A percentile compares a stretch with the other conserved stretches of the same genome.
These are phyloP conservation scores for Emergomyces pasteurianus DNA, from an alignment of 2,329 filamentous ascomycete genomes.

Conservation along the genomic window DNA sequence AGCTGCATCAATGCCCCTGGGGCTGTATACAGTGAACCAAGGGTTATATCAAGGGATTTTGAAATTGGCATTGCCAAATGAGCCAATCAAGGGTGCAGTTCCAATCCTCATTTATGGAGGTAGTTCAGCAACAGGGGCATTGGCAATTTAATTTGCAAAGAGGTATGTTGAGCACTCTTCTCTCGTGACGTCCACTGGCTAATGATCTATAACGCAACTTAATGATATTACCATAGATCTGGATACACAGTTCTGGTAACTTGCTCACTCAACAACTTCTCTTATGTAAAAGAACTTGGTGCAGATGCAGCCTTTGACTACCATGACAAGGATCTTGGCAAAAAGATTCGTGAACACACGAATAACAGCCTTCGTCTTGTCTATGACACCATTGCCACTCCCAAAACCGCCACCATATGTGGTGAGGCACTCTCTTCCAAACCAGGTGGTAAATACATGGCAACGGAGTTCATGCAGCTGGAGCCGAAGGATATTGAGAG, in stretches of 20 bases:
- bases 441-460: slow-evolving; percentile 20
- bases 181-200: too few relatives aligned
- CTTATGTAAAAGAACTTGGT: slow-evolving; percentile 22
- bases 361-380: slow-evolving; percentile 23
- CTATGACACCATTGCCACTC: slow-evolving; percentile 26
- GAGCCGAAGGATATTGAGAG: slow-evolving; percentile 22
- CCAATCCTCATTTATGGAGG: slow-evolving; percentile 31
- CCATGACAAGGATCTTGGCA: slow-evolving; percentile 15
- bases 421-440: slow-evolving; percentile 22
- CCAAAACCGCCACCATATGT: slow-evolving; percentile 20
- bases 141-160: slow-evolving; percentile 32
- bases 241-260: too few relatives aligned
- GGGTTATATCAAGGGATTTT: slow-evolving; percentile 24
- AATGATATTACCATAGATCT: too few relatives aligned
- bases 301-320: slow-evolving; percentile 29
- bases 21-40: slow-evolving; percentile 41
- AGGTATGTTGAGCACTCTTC: too few relatives aligned
- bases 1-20: slow-evolving; percentile 43
- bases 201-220: too few relatives aligned
- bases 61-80: slow-evolving; percentile 17
- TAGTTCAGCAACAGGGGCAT: slow-evolving; percentile 26
- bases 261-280: slow-evolving; percentile 26
- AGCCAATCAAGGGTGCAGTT: slow-evolving; percentile 15
- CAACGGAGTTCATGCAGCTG: slow-evolving; percentile 16
- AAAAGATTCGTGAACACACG: slow-evolving; percentile 23